These are phyloP conservation scores for Teratosphaeria pseudoeucalypti DNA, from an alignment of 2,329 filamentous ascomycete genomes.

Conservation along the genomic window DNA sequence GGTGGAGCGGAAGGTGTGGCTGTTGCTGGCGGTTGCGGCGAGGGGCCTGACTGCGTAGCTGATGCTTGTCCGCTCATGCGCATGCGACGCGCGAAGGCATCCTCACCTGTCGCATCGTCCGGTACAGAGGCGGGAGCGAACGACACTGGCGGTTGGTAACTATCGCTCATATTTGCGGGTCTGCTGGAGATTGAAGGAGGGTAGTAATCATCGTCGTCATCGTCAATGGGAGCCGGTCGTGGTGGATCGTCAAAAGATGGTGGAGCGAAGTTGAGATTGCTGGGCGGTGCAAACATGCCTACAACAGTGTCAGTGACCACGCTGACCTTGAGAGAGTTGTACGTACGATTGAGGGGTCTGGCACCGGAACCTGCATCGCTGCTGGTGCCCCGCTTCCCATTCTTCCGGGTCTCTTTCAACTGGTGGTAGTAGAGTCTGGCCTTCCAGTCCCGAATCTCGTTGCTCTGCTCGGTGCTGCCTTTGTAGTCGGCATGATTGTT, in stretches of 20 bases:
- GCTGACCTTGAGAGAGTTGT: neutral
- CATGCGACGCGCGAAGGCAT: constrained; percentile 56
- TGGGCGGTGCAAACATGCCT: constrained; percentile 22
- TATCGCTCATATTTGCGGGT: constrained; percentile 41
- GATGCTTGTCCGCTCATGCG: constrained; percentile 36
- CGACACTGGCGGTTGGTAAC: constrained; percentile 37
- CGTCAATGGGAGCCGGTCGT: neutral
- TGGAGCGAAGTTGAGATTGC: constrained; percentile 11
- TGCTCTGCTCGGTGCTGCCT: constrained; percentile 70
- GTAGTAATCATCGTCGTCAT: constrained; percentile 12
- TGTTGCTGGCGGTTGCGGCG: constrained; percentile 17
- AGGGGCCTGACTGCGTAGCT: constrained; percentile 18
- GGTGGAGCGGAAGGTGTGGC: neutral
- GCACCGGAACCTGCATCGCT: constrained; percentile 24
- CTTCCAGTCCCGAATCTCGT: constrained; percentile 78
- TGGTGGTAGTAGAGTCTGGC: constrained; percentile 65
- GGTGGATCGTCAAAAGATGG: constrained; percentile 12
- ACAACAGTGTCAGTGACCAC: neutral
- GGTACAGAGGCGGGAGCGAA: constrained; percentile 32
- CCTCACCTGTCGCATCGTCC: constrained; percentile 56
- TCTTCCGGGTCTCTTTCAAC: constrained; percentile 30
- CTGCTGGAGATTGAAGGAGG: constrained; percentile 13
- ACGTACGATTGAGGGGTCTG: neutral
- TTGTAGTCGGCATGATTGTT: constrained; percentile 80
- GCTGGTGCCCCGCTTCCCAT: constrained; percentile 35